Base-by-base conservation (phyloP, 257 asterid species). In the Verbascum thapsus region DNA sequence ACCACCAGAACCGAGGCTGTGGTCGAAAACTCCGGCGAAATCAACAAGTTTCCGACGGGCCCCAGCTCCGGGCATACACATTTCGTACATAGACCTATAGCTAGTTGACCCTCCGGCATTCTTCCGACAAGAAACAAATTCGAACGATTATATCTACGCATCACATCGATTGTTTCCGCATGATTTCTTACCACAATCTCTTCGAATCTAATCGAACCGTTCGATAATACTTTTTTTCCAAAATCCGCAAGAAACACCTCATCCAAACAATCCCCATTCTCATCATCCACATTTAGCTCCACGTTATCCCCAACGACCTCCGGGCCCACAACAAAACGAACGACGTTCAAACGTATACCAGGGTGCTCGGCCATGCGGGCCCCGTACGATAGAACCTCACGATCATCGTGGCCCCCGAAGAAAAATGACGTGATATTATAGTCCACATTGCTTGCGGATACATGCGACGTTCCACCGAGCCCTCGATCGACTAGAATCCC, bases 1-100 rank as follows among this genome's bases (percentile, higher is more conserved):
- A 68, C 67, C 56, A 81, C 84, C 67, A 81, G 60, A 40, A 81
- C 82, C n/a, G 87, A 81, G 3, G 84, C 84, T n/a, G 58, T 52
- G 12, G 82, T 78, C 10, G 72, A 20, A 47, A 67, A 78, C 3
- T 42, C 74, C 0, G 74, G 45, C 0, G 74, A 67, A 42, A 69
- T 76, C 68, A 78, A 58, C 49, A 81, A 61, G 44, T 53, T 67
- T 60, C 81, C 87, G 0, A 78, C 64, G 0, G 82, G 75, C 18
- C 84, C 87, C 10, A 81, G 67, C 70, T 78, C 87, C 1, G 84
- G 78, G 17, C 76, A 70, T 30, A 70, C 84, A 16, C 12, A 52
- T 59, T 69, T 69, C 50, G 51, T 70, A 8, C 39, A 41, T 13
- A 78, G 43, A 0, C 76, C 53, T 40, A 55, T 23, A 6, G 71